These are phyloP conservation scores for Jasminum sambac DNA, from an alignment of 257 asterid species.

Conservation along the genomic window DNA sequence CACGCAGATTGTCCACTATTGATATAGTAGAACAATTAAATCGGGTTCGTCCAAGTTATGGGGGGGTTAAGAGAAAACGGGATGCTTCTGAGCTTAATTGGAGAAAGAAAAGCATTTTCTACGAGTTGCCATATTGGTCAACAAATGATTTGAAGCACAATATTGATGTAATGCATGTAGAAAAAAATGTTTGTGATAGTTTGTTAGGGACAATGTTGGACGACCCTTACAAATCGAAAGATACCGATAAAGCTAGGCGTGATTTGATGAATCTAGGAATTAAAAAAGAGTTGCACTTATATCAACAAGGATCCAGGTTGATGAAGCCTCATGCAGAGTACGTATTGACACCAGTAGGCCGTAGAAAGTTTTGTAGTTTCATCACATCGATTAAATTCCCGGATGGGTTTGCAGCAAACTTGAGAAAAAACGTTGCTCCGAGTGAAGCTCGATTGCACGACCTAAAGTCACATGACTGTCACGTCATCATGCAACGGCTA, in stretches of 20 bases:
- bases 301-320: neutral
- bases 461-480: no score
- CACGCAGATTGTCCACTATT: no score
- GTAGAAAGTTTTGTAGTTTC: no score
- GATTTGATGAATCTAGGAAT: neutral
- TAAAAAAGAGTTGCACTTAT: neutral
- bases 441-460: no score
- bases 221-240: neutral
- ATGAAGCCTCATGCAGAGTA: neutral
- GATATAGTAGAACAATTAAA: no score
- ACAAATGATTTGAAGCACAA: neutral
- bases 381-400: no score
- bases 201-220: neutral
- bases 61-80: no score
- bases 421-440: no score
- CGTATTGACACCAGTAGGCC: neutral
- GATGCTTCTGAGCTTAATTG: neutral
- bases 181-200: neutral
- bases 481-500: no score
- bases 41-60: no score
- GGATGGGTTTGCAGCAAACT: no score
- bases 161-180: neutral
- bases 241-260: neutral
- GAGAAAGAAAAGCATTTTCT: neutral
- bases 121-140: neutral